Base-by-base conservation (phyloP, 768 basidiomycete genomes). In the Russula dissimulans region DNA sequence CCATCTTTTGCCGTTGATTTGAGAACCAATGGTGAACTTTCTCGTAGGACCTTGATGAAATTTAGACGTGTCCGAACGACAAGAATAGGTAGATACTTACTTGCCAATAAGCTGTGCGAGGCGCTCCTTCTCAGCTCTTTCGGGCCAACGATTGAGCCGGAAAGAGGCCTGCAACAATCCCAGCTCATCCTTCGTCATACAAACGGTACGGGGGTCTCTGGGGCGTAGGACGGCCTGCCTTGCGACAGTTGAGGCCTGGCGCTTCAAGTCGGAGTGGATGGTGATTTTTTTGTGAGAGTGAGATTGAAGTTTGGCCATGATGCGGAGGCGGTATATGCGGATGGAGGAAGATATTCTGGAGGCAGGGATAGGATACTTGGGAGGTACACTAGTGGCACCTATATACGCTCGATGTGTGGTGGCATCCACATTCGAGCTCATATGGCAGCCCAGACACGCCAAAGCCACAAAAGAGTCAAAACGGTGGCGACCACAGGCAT, bases 1-100 rank as follows among this genome's bases (percentile, higher is more conserved):
- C 61, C 51, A 54, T 26, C 47, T 62, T 62, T 32, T 62, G 61
- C 46, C 61, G 52, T 46, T 62, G 61, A 39, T 62, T 62, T 18
- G 61, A 62, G 56, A 61, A 61, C 60, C 60, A 61, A 34, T 61
- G 60, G 15, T 61, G 49, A 22, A 61, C 50, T 38, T 61, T 61
- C 32, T 61, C 55, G 18, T 57, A 61, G 11, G 60, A 46, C 39
- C 60, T 61, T 61, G 29, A 38, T 17, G 12, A 4, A 12, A 44
- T 61, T 18, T 4, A 53, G 54, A 14, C 5, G 26, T n/a, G 8
- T 34, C 22, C 51, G 34, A 38, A 39, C 26, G 26, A 29, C 2
- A 31, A 32, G 12, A 3, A 44, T 15, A 29, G 14, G n/a, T 26
- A 26, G 0, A 29, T 17, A 62, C 61, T 7, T 48, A 62, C 61